phyloP scores from a whole-genome alignment of 2,329 filamentous ascomycete genomes.

The Ophiostoma sp. region DNA sequence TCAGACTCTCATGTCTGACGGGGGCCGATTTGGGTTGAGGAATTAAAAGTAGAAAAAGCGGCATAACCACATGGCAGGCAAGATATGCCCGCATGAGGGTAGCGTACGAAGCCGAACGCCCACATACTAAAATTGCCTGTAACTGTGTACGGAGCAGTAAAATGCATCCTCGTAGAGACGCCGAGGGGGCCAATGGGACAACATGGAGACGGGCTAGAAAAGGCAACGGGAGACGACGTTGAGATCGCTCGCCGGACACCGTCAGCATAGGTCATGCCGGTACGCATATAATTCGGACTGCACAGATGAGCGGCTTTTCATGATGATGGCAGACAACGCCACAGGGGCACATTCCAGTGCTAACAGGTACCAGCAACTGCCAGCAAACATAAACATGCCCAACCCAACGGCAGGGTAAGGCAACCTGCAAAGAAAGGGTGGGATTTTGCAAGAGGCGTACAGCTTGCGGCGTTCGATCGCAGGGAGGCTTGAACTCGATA shows the following conservation, averaged over 20 bases:
- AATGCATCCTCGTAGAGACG: neutral
- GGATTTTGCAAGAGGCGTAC: neutral
- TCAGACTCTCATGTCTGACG: neutral
- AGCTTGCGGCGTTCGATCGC: neutral
- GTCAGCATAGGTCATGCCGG: neutral
- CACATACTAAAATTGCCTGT: neutral
- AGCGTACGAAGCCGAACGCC: neutral
- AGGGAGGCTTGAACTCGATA: neutral
- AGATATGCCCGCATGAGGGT: neutral
- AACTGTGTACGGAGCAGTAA: neutral
- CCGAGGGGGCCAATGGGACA: neutral
- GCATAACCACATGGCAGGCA: conserved; percentile 3
- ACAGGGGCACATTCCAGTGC: neutral
- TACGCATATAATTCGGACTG: conserved; percentile 2
- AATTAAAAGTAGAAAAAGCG: neutral
- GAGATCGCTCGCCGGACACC: neutral
- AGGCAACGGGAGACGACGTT: neutral
- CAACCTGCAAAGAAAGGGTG: neutral
- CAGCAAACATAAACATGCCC: neutral
- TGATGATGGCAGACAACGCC: neutral
- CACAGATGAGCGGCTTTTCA: neutral
- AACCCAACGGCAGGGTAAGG: conserved; percentile 6
- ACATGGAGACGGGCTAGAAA: neutral
- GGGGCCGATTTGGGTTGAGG: neutral
- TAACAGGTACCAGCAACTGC: neutral